These are phyloP conservation scores for Cercophora scortea DNA, from an alignment of 495 filamentous ascomycete species.

Conservation along the genomic window DNA sequence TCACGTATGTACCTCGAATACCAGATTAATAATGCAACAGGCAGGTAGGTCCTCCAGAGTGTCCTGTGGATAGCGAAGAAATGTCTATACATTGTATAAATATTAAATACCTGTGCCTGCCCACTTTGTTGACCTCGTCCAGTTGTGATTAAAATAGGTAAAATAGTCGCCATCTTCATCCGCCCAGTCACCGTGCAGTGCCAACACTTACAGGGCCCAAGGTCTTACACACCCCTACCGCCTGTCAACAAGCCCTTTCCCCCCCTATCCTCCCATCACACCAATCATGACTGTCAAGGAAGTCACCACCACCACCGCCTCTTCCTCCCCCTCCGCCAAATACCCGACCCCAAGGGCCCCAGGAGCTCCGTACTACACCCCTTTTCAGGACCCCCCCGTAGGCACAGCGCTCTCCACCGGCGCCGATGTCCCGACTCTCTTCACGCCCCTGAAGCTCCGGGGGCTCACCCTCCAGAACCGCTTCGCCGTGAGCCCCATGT, in stretches of 20 bases:
- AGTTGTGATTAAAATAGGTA: no score
- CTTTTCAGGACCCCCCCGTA: conserved; percentile 44
- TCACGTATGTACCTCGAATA: no score
- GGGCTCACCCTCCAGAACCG: conserved; percentile 66
- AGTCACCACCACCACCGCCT: conserved; percentile 7
- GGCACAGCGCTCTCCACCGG: conserved; percentile 41
- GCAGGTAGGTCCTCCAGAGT: no score
- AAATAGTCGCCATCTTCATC: no score
- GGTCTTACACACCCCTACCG: background rate
- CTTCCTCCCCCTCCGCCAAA: no score
- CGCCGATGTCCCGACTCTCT: conserved; percentile 50
- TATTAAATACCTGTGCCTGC: no score
- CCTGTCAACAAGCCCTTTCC: background rate
- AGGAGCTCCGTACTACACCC: conserved; percentile 50
- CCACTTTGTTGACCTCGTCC: no score
- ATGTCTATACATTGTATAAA: no score
- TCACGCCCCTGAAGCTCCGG: conserved; percentile 58
- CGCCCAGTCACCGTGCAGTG: no score
- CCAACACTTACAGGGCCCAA: no score
- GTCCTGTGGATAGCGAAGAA: no score
- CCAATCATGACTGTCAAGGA: conserved; percentile 4
- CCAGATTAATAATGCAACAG: no score
- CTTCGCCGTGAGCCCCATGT: conserved; percentile 54
- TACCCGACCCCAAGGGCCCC: background rate
- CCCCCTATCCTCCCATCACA: background rate